Percentiles rank a stretch among this genome's conserved stretches.
Conservation (phyloP, 495 filamentous ascomycete species). For the Daldinia vernicosa region DNA sequence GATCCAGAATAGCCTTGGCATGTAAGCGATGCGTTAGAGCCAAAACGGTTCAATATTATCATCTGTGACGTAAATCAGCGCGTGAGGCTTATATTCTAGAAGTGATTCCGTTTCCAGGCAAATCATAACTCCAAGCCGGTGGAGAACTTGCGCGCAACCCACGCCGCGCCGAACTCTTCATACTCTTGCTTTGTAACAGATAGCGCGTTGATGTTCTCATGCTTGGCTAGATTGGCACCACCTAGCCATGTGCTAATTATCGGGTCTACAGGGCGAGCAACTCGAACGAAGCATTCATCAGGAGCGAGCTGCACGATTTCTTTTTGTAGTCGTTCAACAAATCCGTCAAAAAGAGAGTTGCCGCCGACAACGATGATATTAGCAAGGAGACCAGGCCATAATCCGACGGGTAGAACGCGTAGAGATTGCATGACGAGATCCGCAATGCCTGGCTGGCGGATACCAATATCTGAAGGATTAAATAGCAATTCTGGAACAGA, state of each 20-base stretch:
- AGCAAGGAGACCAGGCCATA: slow-evolving; percentile 81
- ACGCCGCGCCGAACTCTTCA: slow-evolving; percentile 81
- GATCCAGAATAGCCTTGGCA: background rate
- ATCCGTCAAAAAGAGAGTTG: slow-evolving; percentile 80
- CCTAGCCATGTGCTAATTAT: slow-evolving; percentile 86
- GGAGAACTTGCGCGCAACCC: slow-evolving; percentile 77
- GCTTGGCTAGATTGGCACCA: slow-evolving; percentile 75
- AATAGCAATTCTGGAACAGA: slow-evolving; percentile 90
- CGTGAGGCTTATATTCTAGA: background rate
- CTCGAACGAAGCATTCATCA: slow-evolving; percentile 77
- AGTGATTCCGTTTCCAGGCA: background rate
- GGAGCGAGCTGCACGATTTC: slow-evolving; percentile 81
- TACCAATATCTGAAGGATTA: slow-evolving; percentile 83
- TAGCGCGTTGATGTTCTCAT: slow-evolving; percentile 69
- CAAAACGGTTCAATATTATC: background rate
- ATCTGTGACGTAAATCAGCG: slow-evolving; percentile 11
- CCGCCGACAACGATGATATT: slow-evolving; percentile 93
- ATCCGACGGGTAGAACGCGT: slow-evolving; percentile 73
- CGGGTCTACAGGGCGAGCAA: slow-evolving; percentile 75
- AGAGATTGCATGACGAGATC: slow-evolving; percentile 84
- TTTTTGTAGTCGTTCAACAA: slow-evolving; percentile 80
- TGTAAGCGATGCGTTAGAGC: background rate
- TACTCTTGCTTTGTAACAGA: slow-evolving; percentile 89
- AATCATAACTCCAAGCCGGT: slow-evolving; percentile 54
- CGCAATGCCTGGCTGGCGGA: slow-evolving; percentile 84